Conservation (phyloP, 1,284 basidiomycete species). For the Malassezia caprae region DNA sequence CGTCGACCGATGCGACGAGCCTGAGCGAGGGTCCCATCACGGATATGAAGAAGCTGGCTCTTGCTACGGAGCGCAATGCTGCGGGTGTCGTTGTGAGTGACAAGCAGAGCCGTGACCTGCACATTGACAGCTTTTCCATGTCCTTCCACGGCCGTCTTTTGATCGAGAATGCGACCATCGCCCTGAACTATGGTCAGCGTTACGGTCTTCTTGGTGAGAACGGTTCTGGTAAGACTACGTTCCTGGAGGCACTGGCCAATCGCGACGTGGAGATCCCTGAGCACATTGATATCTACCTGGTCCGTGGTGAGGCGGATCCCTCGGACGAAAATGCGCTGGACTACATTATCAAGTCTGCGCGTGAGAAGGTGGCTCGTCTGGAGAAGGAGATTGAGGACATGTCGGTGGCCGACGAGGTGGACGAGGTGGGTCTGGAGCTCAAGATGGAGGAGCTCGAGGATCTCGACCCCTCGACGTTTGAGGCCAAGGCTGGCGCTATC, state of each 20-base stretch:
- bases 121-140: constrained; percentile 88
- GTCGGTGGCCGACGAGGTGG: constrained; percentile 74
- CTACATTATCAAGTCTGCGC: constrained; percentile 86
- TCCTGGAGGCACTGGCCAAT: constrained; percentile 43
- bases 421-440: constrained; percentile 74
- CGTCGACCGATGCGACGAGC: constrained; percentile 18
- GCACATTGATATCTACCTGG: constrained; percentile 96
- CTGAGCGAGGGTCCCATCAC: constrained; percentile 24
- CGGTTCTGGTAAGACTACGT: constrained; percentile 83
- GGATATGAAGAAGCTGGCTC: constrained; percentile 46
- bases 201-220: constrained; percentile 93
- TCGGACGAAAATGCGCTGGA: constrained; percentile 92
- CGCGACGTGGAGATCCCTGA: constrained; percentile 80
- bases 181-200: constrained; percentile 92
- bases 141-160: constrained; percentile 94
- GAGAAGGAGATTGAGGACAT: constrained; percentile 92
- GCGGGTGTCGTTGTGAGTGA: constrained; percentile 83
- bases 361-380: constrained; percentile 85
- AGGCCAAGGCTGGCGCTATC: constrained; percentile 88
- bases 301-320: constrained; percentile 88
- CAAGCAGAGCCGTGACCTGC: constrained; percentile 83
- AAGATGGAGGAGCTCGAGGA: constrained; percentile 96
- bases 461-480: constrained; percentile 87
- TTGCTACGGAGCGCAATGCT: constrained; percentile 45
- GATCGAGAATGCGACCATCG: constrained; percentile 75